A percentile compares a stretch with the other conserved stretches of the same genome.
These are phyloP conservation scores for Exserohilum turcica DNA, from an alignment of 2,329 filamentous ascomycete genomes.

Conservation along the genomic window DNA sequence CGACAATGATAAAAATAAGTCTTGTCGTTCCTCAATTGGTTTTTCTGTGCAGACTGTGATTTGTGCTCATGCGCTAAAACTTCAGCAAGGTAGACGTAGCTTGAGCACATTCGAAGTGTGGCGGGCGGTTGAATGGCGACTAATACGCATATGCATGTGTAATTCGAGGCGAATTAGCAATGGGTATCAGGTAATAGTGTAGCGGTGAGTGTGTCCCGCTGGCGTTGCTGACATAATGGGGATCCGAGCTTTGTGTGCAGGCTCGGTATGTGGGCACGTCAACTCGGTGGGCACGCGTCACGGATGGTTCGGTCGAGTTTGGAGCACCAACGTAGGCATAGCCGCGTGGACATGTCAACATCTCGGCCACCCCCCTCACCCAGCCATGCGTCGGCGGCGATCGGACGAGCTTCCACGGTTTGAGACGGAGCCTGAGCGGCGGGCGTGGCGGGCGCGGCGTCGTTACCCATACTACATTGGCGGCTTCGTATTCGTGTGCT, in stretches of 20 bases:
- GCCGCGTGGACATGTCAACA: constrained; percentile 13
- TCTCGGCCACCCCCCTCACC: not conserved
- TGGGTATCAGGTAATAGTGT: too few species aligned
- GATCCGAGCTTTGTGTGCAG: not conserved
- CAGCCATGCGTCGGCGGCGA: constrained; percentile 42
- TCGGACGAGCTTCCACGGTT: constrained; percentile 45
- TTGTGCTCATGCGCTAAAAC: not conserved
- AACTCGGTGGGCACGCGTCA: constrained; percentile 13
- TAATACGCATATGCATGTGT: too few species aligned
- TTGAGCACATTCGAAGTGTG: not conserved
- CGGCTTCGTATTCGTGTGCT: constrained; percentile 37
- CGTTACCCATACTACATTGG: constrained; percentile 36
- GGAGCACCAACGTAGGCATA: not conserved
- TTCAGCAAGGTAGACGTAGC: not conserved
- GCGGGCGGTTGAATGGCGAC: too few species aligned
- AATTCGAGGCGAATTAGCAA: too few species aligned
- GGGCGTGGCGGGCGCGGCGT: constrained; percentile 32
- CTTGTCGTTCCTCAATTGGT: constrained; percentile 14
- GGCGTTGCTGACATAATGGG: not conserved
- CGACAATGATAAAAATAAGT: constrained; percentile 33
- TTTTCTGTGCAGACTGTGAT: not conserved
- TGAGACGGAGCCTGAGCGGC: constrained; percentile 19
- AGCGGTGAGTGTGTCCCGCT: too few species aligned
- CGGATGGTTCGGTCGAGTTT: not conserved
- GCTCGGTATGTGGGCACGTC: not conserved